Conservation (phyloP, 2,329 filamentous ascomycete genomes). For the Aspergillus costaricaensis region DNA sequence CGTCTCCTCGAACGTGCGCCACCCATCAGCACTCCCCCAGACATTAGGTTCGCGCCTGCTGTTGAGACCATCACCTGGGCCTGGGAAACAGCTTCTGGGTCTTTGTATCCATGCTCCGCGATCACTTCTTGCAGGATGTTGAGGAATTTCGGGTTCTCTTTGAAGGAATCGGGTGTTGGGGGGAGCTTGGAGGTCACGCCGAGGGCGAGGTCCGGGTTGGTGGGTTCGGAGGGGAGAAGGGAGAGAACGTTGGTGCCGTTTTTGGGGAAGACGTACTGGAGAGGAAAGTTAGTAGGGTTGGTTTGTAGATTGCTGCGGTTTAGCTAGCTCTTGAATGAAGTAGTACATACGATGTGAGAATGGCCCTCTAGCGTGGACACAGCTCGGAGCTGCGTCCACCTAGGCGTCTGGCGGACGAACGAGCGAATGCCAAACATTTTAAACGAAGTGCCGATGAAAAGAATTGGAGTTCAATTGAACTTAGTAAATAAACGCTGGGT, state of each 20-base stretch:
- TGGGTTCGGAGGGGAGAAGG: constrained; percentile 58
- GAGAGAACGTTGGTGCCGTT: constrained; percentile 52
- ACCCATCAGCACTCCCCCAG: constrained; percentile 53
- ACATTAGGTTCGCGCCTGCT: constrained; percentile 56
- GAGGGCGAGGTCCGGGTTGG: constrained; percentile 56
- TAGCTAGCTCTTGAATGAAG: too few relatives aligned
- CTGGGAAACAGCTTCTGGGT: constrained; percentile 60
- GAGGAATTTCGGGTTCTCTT: constrained; percentile 59
- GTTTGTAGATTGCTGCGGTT: background rate
- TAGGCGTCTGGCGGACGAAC: constrained; percentile 24
- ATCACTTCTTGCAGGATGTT: constrained; percentile 59
- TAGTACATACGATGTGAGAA: constrained; percentile 40
- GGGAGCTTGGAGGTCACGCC: constrained; percentile 58
- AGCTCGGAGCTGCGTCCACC: constrained; percentile 30
- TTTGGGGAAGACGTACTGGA: constrained; percentile 53
- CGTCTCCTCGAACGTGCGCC: constrained; percentile 33
- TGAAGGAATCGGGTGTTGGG: constrained; percentile 58
- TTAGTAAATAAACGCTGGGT: too few relatives aligned
- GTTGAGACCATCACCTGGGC: constrained; percentile 62
- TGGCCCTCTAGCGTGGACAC: constrained; percentile 42
- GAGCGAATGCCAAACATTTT: constrained; percentile 30
- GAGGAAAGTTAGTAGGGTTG: background rate
- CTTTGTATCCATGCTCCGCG: constrained; percentile 54
- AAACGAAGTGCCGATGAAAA: too few relatives aligned
- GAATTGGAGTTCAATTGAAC: too few relatives aligned